Percentiles rank a stretch among this genome's conserved stretches.
phyloP scores from a whole-genome alignment of 768 basidiomycete species.

The Gautieria morchelliformis region DNA sequence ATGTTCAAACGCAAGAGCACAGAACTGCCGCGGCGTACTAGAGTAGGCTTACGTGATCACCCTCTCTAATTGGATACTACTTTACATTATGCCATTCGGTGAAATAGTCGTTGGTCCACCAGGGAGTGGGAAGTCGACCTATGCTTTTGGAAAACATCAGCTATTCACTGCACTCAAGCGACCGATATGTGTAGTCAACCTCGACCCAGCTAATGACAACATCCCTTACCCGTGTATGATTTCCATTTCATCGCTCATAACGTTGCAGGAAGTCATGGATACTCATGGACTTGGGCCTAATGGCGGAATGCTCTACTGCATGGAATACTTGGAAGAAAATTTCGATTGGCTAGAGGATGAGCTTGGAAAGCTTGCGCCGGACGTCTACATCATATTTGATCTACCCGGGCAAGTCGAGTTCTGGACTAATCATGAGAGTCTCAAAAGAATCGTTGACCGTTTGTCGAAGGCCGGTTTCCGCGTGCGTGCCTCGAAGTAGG shows the following conservation, averaged over 20 bases:
- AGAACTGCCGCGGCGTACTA: too few relatives aligned
- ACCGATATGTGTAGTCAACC: constrained; percentile 84
- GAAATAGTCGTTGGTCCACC: constrained; percentile 83
- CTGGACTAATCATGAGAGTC: constrained; percentile 88
- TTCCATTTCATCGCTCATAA: constrained; percentile 78
- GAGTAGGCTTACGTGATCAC: too few relatives aligned
- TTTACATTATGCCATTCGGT: constrained; percentile 64
- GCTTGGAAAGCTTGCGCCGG: constrained; percentile 53
- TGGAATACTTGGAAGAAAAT: constrained; percentile 95
- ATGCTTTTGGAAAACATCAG: constrained; percentile 80
- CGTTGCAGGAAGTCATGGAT: constrained; percentile 79
- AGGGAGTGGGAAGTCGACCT: constrained; percentile 82
- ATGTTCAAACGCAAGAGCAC: too few relatives aligned
- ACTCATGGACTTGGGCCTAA: constrained; percentile 85
- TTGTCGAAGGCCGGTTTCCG: constrained; percentile 68
- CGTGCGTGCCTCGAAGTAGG: constrained; percentile 41
- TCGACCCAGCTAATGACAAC: constrained; percentile 88
- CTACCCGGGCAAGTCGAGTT: constrained; percentile 96
- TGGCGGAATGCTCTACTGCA: constrained; percentile 91
- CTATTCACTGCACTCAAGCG: constrained; percentile 80
- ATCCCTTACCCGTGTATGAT: constrained; percentile 90
- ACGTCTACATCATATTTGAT: constrained; percentile 89
- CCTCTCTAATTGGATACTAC: too few relatives aligned
- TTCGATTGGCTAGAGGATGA: constrained; percentile 77
- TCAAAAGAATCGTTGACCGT: constrained; percentile 69